Evolutionary conservation across 257 asterid species (phyloP).

Genomic region (Nicotiana obtusifolia): DNA sequence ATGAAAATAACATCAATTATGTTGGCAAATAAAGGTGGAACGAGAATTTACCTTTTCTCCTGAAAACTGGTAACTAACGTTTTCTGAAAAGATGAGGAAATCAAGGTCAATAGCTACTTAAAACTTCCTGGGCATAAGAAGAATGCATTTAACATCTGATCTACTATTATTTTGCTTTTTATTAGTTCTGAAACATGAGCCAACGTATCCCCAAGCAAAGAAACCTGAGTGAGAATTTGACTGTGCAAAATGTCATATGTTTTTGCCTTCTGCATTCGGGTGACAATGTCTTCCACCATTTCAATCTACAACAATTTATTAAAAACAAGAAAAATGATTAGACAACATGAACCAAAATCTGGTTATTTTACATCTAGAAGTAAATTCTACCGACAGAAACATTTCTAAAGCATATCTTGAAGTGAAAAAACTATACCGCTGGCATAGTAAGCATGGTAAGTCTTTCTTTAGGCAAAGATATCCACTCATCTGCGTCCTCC

Average conservation of each 20-base stretch:
- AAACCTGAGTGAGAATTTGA: conserved; percentile 57
- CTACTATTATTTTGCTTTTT: background rate
- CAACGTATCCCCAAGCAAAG: conserved; percentile 18
- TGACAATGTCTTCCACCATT: conserved; percentile 48
- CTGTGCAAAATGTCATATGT: conserved; percentile 44
- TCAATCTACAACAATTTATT: conserved; percentile 45
- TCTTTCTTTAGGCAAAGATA: conserved; percentile 31
- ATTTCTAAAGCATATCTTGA: conserved; percentile 9
- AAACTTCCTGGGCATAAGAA: background rate
- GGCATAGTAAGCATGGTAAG: conserved; percentile 31
- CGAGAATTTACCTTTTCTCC: conserved; percentile 47
- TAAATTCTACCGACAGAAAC: background rate
- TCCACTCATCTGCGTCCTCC: conserved; percentile 43
- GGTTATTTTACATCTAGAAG: conserved; percentile 5
- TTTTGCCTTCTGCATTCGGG: conserved; percentile 52
- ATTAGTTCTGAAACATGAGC: conserved; percentile 6
- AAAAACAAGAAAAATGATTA: background rate
- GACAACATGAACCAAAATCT: background rate
- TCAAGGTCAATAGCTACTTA: conserved; percentile 3
- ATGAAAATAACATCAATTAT: background rate
- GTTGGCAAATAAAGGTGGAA: background rate
- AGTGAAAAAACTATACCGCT: conserved; percentile 31
- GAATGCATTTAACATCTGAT: background rate
- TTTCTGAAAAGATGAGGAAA: conserved; percentile 45
- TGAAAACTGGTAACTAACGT: conserved; percentile 31